Conservation (phyloP, 106 monocot species). For the Dioscorea dumetorum region DNA sequence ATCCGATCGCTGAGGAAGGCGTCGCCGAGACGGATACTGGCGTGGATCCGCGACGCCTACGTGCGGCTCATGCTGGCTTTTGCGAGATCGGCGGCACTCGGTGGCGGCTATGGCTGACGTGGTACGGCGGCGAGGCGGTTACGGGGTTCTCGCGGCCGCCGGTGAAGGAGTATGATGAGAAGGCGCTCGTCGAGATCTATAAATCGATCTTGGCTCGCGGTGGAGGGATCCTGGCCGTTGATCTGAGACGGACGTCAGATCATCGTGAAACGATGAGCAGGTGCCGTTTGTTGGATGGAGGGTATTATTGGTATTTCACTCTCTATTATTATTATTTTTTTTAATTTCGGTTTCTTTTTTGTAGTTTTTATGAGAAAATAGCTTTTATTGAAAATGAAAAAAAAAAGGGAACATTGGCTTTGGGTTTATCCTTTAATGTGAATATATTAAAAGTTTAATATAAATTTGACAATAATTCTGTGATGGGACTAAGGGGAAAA, state of each 20-base stretch:
- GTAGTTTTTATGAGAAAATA: no score
- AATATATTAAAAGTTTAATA: no score
- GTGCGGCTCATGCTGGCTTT: conserved; percentile 57
- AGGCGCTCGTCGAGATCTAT: conserved; percentile 51
- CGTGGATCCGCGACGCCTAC: conserved; percentile 50
- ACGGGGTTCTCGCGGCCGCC: conserved; percentile 9
- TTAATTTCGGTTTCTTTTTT: no score
- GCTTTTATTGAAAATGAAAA: no score
- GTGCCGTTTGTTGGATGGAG: no score
- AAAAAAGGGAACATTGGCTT: no score
- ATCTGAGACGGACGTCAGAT: neutral
- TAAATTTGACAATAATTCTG: no score
- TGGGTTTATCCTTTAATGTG: no score
- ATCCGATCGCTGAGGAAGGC: conserved; percentile 18
- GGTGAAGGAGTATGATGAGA: conserved; percentile 58
- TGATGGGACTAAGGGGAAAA: no score
- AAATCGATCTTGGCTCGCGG: conserved; percentile 33
- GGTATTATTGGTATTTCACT: no score
- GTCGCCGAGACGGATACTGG: conserved; percentile 24
- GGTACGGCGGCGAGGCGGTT: conserved; percentile 9
- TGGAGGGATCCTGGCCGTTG: conserved; percentile 11
- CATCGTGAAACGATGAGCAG: no score
- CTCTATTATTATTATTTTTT: no score
- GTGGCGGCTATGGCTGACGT: conserved; percentile 10
- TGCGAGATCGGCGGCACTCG: conserved; percentile 14